Conservation (phyloP, 1,139 yeast species). For the Geotrichum carabidarum region DNA sequence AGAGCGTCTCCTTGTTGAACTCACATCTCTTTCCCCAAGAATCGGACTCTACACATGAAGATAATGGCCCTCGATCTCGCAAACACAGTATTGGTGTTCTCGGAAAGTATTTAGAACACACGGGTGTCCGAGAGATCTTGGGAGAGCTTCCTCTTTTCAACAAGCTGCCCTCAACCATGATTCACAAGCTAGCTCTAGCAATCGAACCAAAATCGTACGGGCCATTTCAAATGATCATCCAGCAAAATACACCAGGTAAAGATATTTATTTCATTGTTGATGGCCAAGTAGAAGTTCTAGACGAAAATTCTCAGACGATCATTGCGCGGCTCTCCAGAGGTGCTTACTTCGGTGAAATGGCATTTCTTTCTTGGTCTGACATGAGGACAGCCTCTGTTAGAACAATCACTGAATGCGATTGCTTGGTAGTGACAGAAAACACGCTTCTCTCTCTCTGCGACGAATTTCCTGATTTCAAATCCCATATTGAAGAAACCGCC, state of each 20-base stretch:
- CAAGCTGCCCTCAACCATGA: slow-evolving; percentile 50
- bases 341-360: slow-evolving; percentile 72
- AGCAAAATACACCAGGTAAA: slow-evolving; percentile 54
- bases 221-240: slow-evolving; percentile 57
- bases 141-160: slow-evolving; percentile 55
- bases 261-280: slow-evolving; percentile 61
- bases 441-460: slow-evolving; percentile 50
- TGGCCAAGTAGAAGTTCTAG: slow-evolving; percentile 68
- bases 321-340: slow-evolving; percentile 59
- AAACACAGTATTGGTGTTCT: slow-evolving; percentile 11
- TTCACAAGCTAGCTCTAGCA: slow-evolving; percentile 59
- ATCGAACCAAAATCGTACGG: slow-evolving; percentile 52
- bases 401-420: slow-evolving; percentile 54
- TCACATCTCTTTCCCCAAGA: background rate
- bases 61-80: background rate
- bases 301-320: slow-evolving; percentile 38
- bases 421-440: slow-evolving; percentile 54
- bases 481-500: slow-evolving; percentile 59
- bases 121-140: slow-evolving; percentile 49
- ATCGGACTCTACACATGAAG: background rate
- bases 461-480: slow-evolving; percentile 53
- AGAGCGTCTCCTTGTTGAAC: background rate
- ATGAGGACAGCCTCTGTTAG: slow-evolving; percentile 59
- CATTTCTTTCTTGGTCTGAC: slow-evolving; percentile 52
- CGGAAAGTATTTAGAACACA: slow-evolving; percentile 8